Evolutionary conservation across 1,284 basidiomycete species (phyloP), one percentile per base, ranked within the genome.

Genomic region (Heterobasidion annosum): DNA sequence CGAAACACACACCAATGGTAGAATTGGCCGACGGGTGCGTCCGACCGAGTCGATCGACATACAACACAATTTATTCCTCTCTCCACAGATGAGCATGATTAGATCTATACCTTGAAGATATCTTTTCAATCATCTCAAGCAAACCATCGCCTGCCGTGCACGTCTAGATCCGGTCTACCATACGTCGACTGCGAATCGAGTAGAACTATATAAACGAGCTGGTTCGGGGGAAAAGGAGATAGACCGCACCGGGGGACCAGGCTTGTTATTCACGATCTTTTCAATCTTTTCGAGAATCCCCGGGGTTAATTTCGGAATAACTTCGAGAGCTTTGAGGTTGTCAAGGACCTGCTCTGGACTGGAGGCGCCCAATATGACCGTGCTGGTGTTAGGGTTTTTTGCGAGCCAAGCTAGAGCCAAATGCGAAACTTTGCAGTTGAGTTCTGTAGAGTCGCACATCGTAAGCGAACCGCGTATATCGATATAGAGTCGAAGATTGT

Each of bases 381-480:
- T 77, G 40, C 66, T 67, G 2, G 77, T 85, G 69, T 84, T 77
- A 40, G 79, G 74, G 68, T 86, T 82, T 52, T 67, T 74, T n/a
- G 83, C 77, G 9, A 82, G 74, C 86, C 85, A 89, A 8, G 87
- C 87, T 34, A 90, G 74, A 1, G 86, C 82, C 43, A 95, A 77
- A 53, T 81, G 78, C 34, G 81, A 71, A 56, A 81, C 76, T 40
- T 72, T 79, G 59, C 77, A 79, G 45, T 73, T 76, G 13, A 85
- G 70, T 62, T 80, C 78, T 77, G 63, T n/a, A 46, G 46, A 25
- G 49, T 58, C 51, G n/a, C 59, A 53, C 19, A 16, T 5, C 12
- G 15, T 42, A 13, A 52, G 46, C 19, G 19, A 48, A 48, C 12
- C 46, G 46, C 46, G 25, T 25, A 25, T 25, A 5, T 5, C 25